Percentiles rank a stretch among this genome's conserved stretches.
Evolutionary conservation across 2,329 filamentous ascomycete genomes (phyloP).

Genomic region (Penicillium sclerotigenum): DNA sequence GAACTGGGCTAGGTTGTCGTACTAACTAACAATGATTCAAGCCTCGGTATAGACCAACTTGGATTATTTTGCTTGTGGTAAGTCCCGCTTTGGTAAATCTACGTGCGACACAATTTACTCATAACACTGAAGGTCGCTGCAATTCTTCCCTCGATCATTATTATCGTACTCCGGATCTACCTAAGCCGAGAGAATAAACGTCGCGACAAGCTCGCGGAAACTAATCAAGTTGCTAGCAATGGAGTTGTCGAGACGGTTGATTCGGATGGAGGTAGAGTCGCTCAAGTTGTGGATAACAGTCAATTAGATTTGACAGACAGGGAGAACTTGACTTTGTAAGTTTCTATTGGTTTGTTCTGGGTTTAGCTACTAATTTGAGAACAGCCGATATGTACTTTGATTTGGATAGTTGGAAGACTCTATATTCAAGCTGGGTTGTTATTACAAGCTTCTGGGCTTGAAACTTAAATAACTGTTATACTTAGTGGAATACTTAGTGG

Average conservation of each 20-base stretch:
- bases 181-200: conserved; percentile 43
- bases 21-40: neutral
- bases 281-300: conserved; percentile 36
- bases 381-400: conserved; percentile 4
- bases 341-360: neutral
- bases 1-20: neutral
- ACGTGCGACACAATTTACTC: conserved; percentile 30
- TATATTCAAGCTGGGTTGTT: no score
- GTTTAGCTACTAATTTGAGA: neutral
- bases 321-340: conserved; percentile 33
- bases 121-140: conserved; percentile 35
- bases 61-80: conserved; percentile 27
- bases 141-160: conserved; percentile 41
- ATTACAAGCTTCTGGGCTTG: no score
- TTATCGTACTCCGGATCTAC: conserved; percentile 42
- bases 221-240: conserved; percentile 20
- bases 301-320: conserved; percentile 38
- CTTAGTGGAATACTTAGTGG: no score
- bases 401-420: neutral
- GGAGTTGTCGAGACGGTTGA: conserved; percentile 26
- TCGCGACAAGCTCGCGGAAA: conserved; percentile 30
- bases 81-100: conserved; percentile 24
- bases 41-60: conserved; percentile 23
- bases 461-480: neutral
- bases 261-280: conserved; percentile 27